Evolutionary conservation across 306 rosid species (phyloP).

Genomic region (Medicago lupulina): DNA sequence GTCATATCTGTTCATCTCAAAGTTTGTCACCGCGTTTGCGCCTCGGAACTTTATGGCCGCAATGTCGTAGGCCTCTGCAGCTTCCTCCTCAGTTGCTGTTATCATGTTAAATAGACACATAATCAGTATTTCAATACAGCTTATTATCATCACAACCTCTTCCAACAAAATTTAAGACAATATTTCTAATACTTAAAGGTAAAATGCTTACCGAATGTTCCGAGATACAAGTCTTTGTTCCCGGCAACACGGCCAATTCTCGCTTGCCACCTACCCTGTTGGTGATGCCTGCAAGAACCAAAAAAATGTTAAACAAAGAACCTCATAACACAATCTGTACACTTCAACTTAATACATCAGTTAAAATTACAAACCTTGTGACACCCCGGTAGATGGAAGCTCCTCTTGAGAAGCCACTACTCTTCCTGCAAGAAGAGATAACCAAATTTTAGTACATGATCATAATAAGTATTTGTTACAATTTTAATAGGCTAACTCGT

Average conservation of each 20-base stretch:
- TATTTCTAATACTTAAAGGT: not conserved
- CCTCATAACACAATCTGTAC: not conserved
- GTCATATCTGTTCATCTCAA: constrained; percentile 92
- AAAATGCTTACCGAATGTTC: constrained; percentile 76
- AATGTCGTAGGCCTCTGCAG: constrained; percentile 94
- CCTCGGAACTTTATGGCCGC: constrained; percentile 98
- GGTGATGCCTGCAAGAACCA: constrained; percentile 79
- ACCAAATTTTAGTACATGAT: not conserved
- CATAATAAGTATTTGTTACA: not conserved
- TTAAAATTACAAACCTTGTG: constrained; percentile 63
- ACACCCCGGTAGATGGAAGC: constrained; percentile 96
- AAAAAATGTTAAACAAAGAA: not conserved
- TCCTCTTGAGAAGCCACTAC: constrained; percentile 97
- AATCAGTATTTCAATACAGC: not conserved
- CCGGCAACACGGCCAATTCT: constrained; percentile 99
- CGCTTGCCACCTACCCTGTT: constrained; percentile 99
- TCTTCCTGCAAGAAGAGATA: constrained; percentile 64
- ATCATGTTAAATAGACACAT: not conserved
- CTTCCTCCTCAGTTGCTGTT: constrained; percentile 96
- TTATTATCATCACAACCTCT: too few species aligned
- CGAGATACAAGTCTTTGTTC: constrained; percentile 91
- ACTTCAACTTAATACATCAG: not conserved
- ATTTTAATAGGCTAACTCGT: not conserved
- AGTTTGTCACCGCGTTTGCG: constrained; percentile 87
- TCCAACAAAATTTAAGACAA: too few species aligned